Percentiles rank a stretch among this genome's conserved stretches.
Evolutionary conservation across 2,329 filamentous ascomycete species (phyloP).

Genomic region (Talaromyces funiculosus): DNA sequence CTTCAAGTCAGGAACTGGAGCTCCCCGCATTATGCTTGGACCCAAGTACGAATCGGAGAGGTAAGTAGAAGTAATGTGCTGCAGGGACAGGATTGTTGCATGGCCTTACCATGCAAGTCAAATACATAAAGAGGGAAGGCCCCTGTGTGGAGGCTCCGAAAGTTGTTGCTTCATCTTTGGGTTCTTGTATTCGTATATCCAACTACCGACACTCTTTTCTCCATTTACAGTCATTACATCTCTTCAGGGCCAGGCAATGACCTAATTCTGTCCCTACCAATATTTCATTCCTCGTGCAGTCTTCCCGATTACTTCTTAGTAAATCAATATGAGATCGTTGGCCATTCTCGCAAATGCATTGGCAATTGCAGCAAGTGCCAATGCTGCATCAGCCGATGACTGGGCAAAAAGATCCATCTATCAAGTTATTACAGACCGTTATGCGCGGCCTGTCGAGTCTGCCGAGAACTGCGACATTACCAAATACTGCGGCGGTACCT

Average conservation of each 20-base stretch:
- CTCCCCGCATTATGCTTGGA: background rate
- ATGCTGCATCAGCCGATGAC: constrained; percentile 18
- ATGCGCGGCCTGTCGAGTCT: constrained; percentile 27
- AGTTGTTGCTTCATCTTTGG: background rate
- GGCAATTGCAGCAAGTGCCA: background rate
- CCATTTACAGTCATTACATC: background rate
- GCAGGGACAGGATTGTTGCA: background rate
- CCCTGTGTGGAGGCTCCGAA: no score
- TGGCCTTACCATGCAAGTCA: background rate
- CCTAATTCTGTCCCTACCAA: background rate
- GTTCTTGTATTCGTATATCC: no score
- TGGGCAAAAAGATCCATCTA: constrained; percentile 39
- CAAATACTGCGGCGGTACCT: constrained; percentile 44
- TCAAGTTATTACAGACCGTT: constrained; percentile 38
- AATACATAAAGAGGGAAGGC: background rate
- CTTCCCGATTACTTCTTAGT: background rate
- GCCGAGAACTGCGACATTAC: constrained; percentile 17
- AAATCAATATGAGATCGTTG: background rate
- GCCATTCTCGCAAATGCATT: background rate
- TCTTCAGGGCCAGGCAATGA: background rate
- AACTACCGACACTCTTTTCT: background rate
- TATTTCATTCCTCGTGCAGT: background rate
- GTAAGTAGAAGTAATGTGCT: background rate
- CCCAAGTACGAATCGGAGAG: background rate
- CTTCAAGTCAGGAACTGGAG: no score